Base-by-base conservation (phyloP, 2,329 filamentous ascomycete species). In the Cordyceps farinosa region DNA sequence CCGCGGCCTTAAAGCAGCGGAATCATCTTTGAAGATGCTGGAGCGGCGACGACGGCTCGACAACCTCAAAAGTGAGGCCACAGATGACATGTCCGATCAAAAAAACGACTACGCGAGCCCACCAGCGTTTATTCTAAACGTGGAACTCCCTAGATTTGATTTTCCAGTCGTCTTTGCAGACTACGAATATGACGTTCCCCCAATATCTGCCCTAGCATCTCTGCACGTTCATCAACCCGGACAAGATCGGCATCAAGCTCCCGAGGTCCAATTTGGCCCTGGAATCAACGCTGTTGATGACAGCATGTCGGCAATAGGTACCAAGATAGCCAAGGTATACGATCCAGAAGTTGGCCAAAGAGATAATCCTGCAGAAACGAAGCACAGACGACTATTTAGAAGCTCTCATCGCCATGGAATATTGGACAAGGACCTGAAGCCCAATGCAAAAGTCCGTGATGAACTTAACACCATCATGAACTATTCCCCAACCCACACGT, bases 121-220 rank as follows among this genome's bases (percentile, higher is more conserved):
- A 2, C 83, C 83, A 1, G 86, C 87, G 9, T 97, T 96, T 72
- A 87, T 89, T 55, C 84, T 99, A 22, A 92, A 96, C 70, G 84
- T 99, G 55, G 95, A 99, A 71, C 86, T 99, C 54, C 93, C 93
- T 13, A 88, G 93, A 11, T 99, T 97, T 73, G 95, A 99, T 72
- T 96, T 97, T 69, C 92, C 95, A 0, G 87, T 99, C 48, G 91
- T 99, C 32, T 99, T 96, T 78, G 90, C 92, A 36, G 95, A 99
- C 73, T 87, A 95, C 70, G 92, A 97, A 73, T 99, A 99, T 71
- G 87, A 90, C 1, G 85, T 92, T 1, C 91, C 93, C 1, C 91
- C 92, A 0, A 84, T 96, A 47, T 95, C 93, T 1, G 86, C 89
- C 13, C 80, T 94, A 64, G 84, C 89, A 67, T 83, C 90, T 68